These are phyloP conservation scores for Lentinula guzmanii DNA, from an alignment of 768 basidiomycete genomes.

Conservation along the genomic window DNA sequence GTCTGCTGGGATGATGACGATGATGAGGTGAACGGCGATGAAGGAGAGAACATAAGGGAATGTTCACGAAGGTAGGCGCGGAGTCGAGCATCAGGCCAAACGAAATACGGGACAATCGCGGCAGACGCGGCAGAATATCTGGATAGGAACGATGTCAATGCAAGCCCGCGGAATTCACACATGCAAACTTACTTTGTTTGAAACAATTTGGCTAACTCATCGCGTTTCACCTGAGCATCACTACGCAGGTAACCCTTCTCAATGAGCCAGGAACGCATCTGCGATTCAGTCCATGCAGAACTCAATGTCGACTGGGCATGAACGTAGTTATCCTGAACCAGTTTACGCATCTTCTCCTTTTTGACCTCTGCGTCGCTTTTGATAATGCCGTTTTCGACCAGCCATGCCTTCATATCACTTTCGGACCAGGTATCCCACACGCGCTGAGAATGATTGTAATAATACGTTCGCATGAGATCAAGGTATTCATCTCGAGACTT, in stretches of 20 bases:
- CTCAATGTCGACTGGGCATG: slow-evolving; percentile 56
- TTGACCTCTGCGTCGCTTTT: slow-evolving; percentile 62
- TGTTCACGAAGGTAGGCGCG: slow-evolving; percentile 82
- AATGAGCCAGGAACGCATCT: slow-evolving; percentile 68
- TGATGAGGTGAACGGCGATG: neutral
- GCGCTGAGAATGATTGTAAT: slow-evolving; percentile 52
- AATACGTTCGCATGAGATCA: slow-evolving; percentile 70
- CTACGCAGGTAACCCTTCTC: slow-evolving; percentile 60
- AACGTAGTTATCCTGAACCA: slow-evolving; percentile 72
- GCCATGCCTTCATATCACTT: slow-evolving; percentile 70
- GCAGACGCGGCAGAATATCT: slow-evolving; percentile 33
- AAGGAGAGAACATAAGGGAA: slow-evolving; percentile 34
- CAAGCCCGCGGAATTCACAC: too few species aligned
- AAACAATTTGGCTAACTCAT: slow-evolving; percentile 71
- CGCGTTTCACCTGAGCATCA: slow-evolving; percentile 61
- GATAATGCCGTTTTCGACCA: slow-evolving; percentile 64
- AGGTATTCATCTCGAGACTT: slow-evolving; percentile 59
- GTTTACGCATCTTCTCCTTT: slow-evolving; percentile 73
- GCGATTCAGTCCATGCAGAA: slow-evolving; percentile 67
- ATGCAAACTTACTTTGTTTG: slow-evolving; percentile 47
- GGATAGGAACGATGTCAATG: slow-evolving; percentile 1
- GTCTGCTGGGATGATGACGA: slow-evolving; percentile 35
- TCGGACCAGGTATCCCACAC: slow-evolving; percentile 75
- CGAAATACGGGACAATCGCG: slow-evolving; percentile 57
- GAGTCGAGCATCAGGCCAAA: slow-evolving; percentile 91